phyloP scores from a whole-genome alignment of 2,329 filamentous ascomycete genomes.

The Aspergillus nomiae region DNA sequence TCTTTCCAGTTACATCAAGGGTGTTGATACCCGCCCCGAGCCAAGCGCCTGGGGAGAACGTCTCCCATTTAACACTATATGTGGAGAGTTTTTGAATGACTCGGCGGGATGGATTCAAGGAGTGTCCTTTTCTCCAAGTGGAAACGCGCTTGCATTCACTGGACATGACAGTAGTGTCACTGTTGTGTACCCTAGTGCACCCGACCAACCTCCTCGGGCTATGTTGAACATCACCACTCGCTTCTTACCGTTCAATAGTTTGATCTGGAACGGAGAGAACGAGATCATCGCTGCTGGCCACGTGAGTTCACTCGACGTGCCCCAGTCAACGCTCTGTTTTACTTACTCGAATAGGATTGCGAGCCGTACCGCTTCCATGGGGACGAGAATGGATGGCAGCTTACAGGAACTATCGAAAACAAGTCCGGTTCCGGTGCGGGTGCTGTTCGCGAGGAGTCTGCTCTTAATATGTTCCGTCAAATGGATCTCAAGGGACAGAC shows the following conservation, averaged over 20 bases:
- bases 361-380: conserved; percentile 91
- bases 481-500: conserved; percentile 97
- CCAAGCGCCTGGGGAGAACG: conserved; percentile 92
- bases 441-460: conserved; percentile 78
- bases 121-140: conserved; percentile 88
- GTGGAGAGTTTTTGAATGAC: conserved; percentile 93
- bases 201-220: conserved; percentile 87
- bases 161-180: conserved; percentile 97
- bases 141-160: conserved; percentile 89
- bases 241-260: conserved; percentile 84
- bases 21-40: conserved; percentile 81
- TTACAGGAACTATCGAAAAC: conserved; percentile 77
- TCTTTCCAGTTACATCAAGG: conserved; percentile 95
- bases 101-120: conserved; percentile 96
- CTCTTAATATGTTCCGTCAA: conserved; percentile 96
- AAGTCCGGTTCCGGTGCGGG: conserved; percentile 64
- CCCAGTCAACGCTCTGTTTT: not conserved
- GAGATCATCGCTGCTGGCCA: conserved; percentile 96
- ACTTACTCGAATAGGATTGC: conserved; percentile 53
- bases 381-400: conserved; percentile 76
- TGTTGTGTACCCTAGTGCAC: conserved; percentile 88
- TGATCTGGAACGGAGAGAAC: conserved; percentile 88
- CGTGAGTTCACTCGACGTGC: conserved; percentile 45
- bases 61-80: conserved; percentile 96
- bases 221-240: conserved; percentile 88